These are phyloP conservation scores for Theileria sp. DNA, from an alignment of 169 alveolate genomes.

Conservation along the genomic window DNA sequence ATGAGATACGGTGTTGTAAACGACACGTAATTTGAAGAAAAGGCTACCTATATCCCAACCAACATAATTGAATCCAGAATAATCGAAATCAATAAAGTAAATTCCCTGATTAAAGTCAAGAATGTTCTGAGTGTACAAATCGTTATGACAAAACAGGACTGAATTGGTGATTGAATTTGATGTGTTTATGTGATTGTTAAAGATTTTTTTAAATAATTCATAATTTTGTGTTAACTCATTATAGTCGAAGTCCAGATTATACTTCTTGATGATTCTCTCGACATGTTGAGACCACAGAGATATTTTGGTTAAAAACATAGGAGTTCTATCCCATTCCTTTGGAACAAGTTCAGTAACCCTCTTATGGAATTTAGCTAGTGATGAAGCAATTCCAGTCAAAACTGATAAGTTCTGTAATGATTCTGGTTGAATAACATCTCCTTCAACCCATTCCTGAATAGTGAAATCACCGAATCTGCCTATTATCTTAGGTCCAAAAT, in stretches of 20 bases:
- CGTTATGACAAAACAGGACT: constrained; percentile 77
- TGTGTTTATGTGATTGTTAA: constrained; percentile 30
- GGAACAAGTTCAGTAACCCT: constrained; percentile 33
- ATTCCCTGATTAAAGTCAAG: constrained; percentile 57
- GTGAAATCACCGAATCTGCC: constrained; percentile 71
- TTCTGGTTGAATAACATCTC: constrained; percentile 70
- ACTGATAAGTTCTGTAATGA: constrained; percentile 69
- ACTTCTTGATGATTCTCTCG: background rate
- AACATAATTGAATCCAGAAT: constrained; percentile 74
- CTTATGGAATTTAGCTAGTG: constrained; percentile 22
- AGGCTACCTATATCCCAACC: constrained; percentile 75
- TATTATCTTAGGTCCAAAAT: constrained; percentile 72
- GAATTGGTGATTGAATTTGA: constrained; percentile 59
- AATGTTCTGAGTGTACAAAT: constrained; percentile 72
- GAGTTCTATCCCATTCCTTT: constrained; percentile 68
- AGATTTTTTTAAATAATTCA: constrained; percentile 20
- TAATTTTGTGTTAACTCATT: background rate
- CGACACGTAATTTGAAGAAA: constrained; percentile 68
- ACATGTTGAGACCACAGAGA: constrained; percentile 40
- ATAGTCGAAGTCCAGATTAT: constrained; percentile 19
- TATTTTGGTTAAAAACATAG: constrained; percentile 48
- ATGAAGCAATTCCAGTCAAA: constrained; percentile 68
- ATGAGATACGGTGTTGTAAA: constrained; percentile 59
- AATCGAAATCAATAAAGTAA: constrained; percentile 76
- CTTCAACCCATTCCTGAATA: constrained; percentile 79